Evolutionary conservation across 352 stramenopile species (phyloP), one percentile per base, ranked within the genome.

Genomic region (Phytophthora crassamura): DNA sequence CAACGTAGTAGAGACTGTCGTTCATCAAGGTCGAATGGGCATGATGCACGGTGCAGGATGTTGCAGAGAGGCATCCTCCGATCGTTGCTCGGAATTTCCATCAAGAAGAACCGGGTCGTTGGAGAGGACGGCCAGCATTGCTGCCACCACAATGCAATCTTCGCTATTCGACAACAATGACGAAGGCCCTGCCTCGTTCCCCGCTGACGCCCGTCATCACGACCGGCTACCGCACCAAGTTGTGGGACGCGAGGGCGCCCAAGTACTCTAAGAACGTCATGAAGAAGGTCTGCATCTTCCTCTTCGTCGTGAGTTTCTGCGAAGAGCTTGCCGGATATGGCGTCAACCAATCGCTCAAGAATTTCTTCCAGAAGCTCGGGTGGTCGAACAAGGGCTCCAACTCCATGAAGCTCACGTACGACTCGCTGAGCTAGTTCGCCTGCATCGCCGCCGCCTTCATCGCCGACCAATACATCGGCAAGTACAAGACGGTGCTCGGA

Each of bases 401-500:
- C 28, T 78, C 55, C n/a, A 78, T 90, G 69, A 85, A 88, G 69
- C 74, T 64, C 10, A 84, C 78, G 10, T 88, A 65, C 59, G 80
- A 75, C 18, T 88, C 77, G n/a, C 60, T 89, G n/a, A 72, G 67
- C 18, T 82, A 89, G 61, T 67, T 88, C 62, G 59, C 75, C 32
- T 78, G 77, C 33, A 62, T 89, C 32, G 66, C 87, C 2, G 78
- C 75, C 16, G 78, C 65, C 2, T 87, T 85, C 70, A 47, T 84
- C 9, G 71, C 76, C 14, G 77, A 90, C 51, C 76, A 87, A 34
- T 66, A 64, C 36, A 77, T 88, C 38, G 75, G 77, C 11, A 74
- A 72, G 20, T 68, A 64, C 45, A 72, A 68, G 18, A 72, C 57
- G 15, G 47, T 65, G 35, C 34, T 72, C 7, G 62, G 35, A 4